Evolutionary conservation across 2,329 filamentous ascomycete species (phyloP).

Genomic region (Lasiodiplodia sp.): DNA sequence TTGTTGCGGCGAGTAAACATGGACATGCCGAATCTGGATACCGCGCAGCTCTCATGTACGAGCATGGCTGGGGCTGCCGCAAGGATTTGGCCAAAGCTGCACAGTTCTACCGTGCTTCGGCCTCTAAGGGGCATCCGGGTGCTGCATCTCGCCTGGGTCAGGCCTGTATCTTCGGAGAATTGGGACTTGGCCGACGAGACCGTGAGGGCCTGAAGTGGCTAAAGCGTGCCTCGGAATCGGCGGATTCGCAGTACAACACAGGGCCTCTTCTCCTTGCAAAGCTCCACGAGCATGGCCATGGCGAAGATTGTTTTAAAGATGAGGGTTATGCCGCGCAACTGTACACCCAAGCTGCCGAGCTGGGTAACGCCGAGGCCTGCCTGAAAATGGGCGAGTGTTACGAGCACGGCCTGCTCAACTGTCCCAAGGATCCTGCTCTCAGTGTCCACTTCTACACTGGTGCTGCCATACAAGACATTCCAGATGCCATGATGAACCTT

Average conservation of each 20-base stretch:
- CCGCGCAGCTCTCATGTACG: slow-evolving; percentile 91
- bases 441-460: slow-evolving; percentile 98
- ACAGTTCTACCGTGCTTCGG: slow-evolving; percentile 88
- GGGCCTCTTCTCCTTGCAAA: slow-evolving; percentile 90
- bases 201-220: slow-evolving; percentile 95
- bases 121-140: slow-evolving; percentile 92
- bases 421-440: slow-evolving; percentile 87
- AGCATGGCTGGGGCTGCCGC: slow-evolving; percentile 96
- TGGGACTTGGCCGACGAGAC: slow-evolving; percentile 83
- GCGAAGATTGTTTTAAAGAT: slow-evolving; percentile 86
- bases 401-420: slow-evolving; percentile 87
- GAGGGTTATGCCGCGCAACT: slow-evolving; percentile 89
- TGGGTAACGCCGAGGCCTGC: slow-evolving; percentile 86
- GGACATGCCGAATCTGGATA: slow-evolving; percentile 97
- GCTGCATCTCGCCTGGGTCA: slow-evolving; percentile 92
- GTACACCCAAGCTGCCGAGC: slow-evolving; percentile 90
- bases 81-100: slow-evolving; percentile 91
- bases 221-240: slow-evolving; percentile 88
- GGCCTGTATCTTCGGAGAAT: slow-evolving; percentile 87
- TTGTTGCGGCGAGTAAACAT: slow-evolving; percentile 92
- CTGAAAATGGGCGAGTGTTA: slow-evolving; percentile 95
- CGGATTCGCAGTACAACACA: slow-evolving; percentile 89
- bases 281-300: slow-evolving; percentile 91
- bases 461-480: slow-evolving; percentile 83
- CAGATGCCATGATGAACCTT: slow-evolving; percentile 94